These are phyloP conservation scores for Sherardia arvensis DNA, from an alignment of 257 asterid species.

Conservation along the genomic window DNA sequence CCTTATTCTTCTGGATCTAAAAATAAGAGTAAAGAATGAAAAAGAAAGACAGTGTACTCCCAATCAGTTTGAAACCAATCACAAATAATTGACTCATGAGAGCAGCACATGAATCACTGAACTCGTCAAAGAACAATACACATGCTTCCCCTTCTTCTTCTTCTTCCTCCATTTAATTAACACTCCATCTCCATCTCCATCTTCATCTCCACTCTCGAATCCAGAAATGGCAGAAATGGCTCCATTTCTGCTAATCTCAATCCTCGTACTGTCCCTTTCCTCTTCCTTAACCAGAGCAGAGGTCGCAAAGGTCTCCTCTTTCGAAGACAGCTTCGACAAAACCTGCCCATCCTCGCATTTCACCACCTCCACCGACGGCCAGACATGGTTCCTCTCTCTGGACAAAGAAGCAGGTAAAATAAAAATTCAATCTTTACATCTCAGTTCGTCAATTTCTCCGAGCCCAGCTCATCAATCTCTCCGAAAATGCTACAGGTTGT, in stretches of 20 bases:
- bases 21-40: background rate
- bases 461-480: background rate
- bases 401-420: conserved; percentile 56
- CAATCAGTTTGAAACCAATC: background rate
- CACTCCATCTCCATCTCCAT: conserved; percentile 3
- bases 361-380: conserved; percentile 85
- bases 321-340: conserved; percentile 63
- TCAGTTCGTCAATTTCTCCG: background rate
- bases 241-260: conserved; percentile 23
- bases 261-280: conserved; percentile 14
- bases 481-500: conserved; percentile 40
- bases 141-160: background rate
- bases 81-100: conserved; percentile 5
- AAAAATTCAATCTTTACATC: background rate
- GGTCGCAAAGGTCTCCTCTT: conserved; percentile 24
- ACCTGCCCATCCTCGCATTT: conserved; percentile 70
- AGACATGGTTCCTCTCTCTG: conserved; percentile 79
- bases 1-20: background rate
- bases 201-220: background rate
- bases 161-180: conserved; percentile 5
- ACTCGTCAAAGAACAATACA: conserved; percentile 3
- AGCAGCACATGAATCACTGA: conserved; percentile 1
- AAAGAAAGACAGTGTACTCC: background rate
- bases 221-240: conserved; percentile 37
- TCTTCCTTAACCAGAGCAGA: conserved; percentile 27